Percentiles rank a stretch among this genome's conserved stretches.
Evolutionary conservation across 441 rosid species (phyloP).

Genomic region (Manihot esculenta): DNA sequence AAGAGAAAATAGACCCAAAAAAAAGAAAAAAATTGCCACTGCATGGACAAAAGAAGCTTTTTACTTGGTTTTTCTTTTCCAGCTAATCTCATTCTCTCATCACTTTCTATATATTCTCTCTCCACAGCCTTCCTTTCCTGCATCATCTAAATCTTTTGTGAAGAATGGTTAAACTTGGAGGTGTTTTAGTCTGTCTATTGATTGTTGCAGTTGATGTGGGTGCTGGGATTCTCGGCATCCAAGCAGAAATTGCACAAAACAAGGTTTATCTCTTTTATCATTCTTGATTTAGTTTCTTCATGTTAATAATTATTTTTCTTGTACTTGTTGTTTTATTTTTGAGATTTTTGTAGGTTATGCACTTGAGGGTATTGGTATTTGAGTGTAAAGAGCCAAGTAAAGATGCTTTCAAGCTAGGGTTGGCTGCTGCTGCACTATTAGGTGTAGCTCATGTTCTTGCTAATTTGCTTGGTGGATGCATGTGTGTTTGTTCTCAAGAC

Average conservation of each 20-base stretch:
- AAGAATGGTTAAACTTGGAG: constrained; percentile 53
- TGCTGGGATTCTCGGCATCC: constrained; percentile 81
- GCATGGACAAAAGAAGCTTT: constrained; percentile 46
- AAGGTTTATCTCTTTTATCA: constrained; percentile 37
- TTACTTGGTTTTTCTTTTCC: constrained; percentile 20
- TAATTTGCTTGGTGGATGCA: constrained; percentile 82
- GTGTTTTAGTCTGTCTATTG: constrained; percentile 68
- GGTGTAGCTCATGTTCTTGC: constrained; percentile 66
- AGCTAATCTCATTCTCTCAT: constrained; percentile 18
- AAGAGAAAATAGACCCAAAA: neutral
- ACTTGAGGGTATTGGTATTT: constrained; percentile 74
- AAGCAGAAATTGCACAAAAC: constrained; percentile 86
- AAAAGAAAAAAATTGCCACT: constrained; percentile 31
- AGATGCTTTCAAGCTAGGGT: constrained; percentile 72
- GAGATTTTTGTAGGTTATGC: constrained; percentile 54
- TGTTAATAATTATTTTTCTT: no score
- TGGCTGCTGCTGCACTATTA: constrained; percentile 65
- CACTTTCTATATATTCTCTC: neutral
- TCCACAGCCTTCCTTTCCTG: neutral
- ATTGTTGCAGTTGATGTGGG: constrained; percentile 74
- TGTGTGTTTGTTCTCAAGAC: constrained; percentile 75
- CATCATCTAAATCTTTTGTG: neutral
- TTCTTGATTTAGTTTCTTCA: no score
- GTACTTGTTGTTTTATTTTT: no score
- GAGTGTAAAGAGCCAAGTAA: constrained; percentile 89